A percentile compares a stretch with the other conserved stretches of the same genome.
phyloP scores from a whole-genome alignment of 441 rosid species.

The Populus hybrid region DNA sequence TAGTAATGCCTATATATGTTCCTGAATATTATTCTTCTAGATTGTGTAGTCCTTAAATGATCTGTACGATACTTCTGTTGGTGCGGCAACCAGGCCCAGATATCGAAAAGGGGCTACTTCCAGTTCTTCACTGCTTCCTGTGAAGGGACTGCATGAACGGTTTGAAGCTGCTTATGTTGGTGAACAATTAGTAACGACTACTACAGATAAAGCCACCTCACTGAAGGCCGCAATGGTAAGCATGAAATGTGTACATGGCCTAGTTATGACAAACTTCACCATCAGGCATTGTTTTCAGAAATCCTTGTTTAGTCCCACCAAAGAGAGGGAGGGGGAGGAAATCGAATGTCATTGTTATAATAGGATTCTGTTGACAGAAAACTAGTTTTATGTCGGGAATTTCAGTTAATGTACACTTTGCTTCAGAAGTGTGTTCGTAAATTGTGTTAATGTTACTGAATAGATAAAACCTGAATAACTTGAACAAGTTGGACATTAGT shows the following conservation, averaged over 20 bases:
- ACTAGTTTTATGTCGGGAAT: not conserved
- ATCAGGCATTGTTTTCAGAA: too few species aligned
- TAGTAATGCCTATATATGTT: not conserved
- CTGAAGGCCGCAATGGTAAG: constrained; percentile 14
- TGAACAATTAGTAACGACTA: constrained; percentile 12
- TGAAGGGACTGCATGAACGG: constrained; percentile 14
- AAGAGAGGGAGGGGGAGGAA: too few species aligned
- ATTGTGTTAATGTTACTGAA: not conserved
- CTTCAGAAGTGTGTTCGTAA: not conserved
- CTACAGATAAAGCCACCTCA: not conserved
- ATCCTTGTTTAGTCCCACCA: too few species aligned
- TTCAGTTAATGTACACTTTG: not conserved
- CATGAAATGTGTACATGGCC: too few species aligned
- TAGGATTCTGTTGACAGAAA: too few species aligned
- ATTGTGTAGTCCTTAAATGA: not conserved
- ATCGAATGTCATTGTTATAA: too few species aligned
- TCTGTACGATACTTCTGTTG: constrained; percentile 9
- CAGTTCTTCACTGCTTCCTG: constrained; percentile 11
- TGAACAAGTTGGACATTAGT: too few species aligned
- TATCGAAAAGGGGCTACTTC: constrained; percentile 14
- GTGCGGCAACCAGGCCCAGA: constrained; percentile 24
- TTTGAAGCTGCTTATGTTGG: constrained; percentile 12
- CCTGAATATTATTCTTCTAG: not conserved
- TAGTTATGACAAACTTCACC: too few species aligned
- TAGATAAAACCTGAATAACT: not conserved